Conservation (phyloP, 2,329 filamentous ascomycete genomes). For the Cryphonectria carpinicola region DNA sequence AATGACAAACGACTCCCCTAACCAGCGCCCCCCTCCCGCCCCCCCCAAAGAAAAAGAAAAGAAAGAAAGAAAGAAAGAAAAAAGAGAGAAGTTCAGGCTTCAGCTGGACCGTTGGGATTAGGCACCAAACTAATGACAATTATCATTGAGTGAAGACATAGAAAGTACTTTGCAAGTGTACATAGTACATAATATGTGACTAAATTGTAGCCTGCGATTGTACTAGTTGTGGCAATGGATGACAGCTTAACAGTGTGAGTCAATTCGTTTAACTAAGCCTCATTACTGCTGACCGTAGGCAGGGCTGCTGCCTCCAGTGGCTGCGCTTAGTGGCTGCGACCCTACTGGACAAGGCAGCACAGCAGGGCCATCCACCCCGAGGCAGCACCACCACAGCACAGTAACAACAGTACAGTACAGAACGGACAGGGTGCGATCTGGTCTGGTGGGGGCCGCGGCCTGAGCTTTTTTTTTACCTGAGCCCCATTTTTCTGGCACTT, state of each 20-base stretch:
- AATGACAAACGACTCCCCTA: too few relatives aligned
- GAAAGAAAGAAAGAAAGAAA: not conserved
- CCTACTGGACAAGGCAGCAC: not conserved
- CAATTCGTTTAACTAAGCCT: not conserved
- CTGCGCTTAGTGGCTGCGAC: not conserved
- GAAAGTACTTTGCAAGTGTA: not conserved
- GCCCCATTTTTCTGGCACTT: constrained; percentile 10
- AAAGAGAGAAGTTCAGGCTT: not conserved
- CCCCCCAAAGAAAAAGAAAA: too few relatives aligned
- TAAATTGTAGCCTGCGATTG: not conserved
- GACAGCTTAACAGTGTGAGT: not conserved
- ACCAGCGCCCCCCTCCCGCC: too few relatives aligned
- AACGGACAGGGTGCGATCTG: not conserved
- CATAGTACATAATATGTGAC: not conserved
- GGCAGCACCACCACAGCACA: too few relatives aligned
- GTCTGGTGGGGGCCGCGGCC: constrained; percentile 1
- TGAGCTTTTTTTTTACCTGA: constrained; percentile 15
- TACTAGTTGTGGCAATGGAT: not conserved
- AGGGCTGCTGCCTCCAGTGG: not conserved
- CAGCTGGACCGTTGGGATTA: not conserved
- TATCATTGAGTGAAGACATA: not conserved
- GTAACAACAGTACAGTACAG: too few relatives aligned
- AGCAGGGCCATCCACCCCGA: too few relatives aligned
- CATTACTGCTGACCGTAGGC: not conserved
- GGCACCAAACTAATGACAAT: not conserved